Percentiles rank a stretch among this genome's conserved stretches.
Evolutionary conservation across 352 stramenopile genomes (phyloP).

Genomic region (Pythium insidiosum): DNA sequence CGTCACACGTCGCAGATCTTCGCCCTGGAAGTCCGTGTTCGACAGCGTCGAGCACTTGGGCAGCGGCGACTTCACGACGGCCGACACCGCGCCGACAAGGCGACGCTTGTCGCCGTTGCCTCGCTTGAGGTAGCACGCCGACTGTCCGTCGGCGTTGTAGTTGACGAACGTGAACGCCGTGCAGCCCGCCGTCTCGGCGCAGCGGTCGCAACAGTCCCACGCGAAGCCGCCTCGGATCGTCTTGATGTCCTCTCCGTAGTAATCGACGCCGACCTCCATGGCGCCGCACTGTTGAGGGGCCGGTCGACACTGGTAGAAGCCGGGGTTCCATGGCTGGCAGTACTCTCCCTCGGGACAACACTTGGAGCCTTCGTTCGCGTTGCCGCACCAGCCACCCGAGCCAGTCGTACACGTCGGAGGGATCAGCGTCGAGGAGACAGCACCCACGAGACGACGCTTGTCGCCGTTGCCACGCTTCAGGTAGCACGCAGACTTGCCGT

Average conservation of each 20-base stretch:
- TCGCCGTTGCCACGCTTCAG: too few species aligned
- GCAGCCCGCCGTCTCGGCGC: constrained; percentile 20
- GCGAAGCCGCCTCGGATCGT: constrained; percentile 22
- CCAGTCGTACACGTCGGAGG: too few species aligned
- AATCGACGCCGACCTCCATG: too few species aligned
- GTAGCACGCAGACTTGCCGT: too few species aligned
- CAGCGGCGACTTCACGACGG: background rate
- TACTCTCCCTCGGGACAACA: constrained; percentile 33
- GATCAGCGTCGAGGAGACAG: too few species aligned
- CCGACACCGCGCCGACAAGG: constrained; percentile 2
- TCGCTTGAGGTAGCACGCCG: constrained; percentile 17
- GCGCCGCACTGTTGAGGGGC: constrained; percentile 19
- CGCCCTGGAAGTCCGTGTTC: constrained; percentile 21
- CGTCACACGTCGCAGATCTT: constrained; percentile 26
- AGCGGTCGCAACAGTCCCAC: constrained; percentile 28
- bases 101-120: constrained; percentile 2
- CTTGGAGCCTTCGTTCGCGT: constrained; percentile 5
- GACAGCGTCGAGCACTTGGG: constrained; percentile 26
- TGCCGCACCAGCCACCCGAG: too few species aligned
- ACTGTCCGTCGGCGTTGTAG: constrained; percentile 14
- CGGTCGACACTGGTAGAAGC: constrained; percentile 28
- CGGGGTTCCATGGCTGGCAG: constrained; percentile 28
- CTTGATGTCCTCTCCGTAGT: constrained; percentile 29
- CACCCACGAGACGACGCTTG: too few species aligned
- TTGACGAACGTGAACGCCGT: too few species aligned